Conservation (phyloP, 2,329 filamentous ascomycete genomes). For the Furcasterigmium sp. region DNA sequence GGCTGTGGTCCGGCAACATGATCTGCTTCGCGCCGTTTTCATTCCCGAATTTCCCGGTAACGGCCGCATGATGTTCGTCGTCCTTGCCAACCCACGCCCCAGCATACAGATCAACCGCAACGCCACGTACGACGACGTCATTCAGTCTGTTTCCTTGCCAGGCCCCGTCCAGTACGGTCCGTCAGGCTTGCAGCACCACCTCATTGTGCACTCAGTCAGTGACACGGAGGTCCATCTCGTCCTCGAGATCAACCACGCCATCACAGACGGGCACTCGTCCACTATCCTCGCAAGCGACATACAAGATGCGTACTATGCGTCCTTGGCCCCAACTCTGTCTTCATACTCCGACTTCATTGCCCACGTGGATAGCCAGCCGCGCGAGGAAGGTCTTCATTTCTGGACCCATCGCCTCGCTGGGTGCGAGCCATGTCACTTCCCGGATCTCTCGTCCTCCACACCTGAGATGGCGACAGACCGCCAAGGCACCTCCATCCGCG, state of each 20-base stretch:
- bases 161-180: too few relatives aligned
- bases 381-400: slow-evolving; percentile 11
- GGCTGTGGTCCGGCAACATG: slow-evolving; percentile 7
- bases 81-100: slow-evolving; percentile 2
- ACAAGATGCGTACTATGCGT: not conserved
- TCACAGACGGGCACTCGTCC: slow-evolving; percentile 7
- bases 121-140: too few relatives aligned
- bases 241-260: slow-evolving; percentile 7
- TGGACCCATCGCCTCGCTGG: slow-evolving; percentile 14
- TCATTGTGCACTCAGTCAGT: too few relatives aligned
- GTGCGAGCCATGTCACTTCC: slow-evolving; percentile 15
- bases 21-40: slow-evolving; percentile 10
- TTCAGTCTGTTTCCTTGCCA: too few relatives aligned
- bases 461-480: too few relatives aligned
- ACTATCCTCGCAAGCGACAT: slow-evolving; percentile 1
- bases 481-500: too few relatives aligned
- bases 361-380: slow-evolving; percentile 7
- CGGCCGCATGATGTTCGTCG: slow-evolving; percentile 6
- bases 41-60: slow-evolving; percentile 5
- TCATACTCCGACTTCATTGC: slow-evolving; percentile 12
- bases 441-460: not conserved
- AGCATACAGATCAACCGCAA: not conserved
- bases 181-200: too few relatives aligned
- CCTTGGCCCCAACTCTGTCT: slow-evolving; percentile 2
- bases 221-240: not conserved